Base-by-base conservation (phyloP, 1,284 basidiomycete genomes). In the Puccinia brachypodii region DNA sequence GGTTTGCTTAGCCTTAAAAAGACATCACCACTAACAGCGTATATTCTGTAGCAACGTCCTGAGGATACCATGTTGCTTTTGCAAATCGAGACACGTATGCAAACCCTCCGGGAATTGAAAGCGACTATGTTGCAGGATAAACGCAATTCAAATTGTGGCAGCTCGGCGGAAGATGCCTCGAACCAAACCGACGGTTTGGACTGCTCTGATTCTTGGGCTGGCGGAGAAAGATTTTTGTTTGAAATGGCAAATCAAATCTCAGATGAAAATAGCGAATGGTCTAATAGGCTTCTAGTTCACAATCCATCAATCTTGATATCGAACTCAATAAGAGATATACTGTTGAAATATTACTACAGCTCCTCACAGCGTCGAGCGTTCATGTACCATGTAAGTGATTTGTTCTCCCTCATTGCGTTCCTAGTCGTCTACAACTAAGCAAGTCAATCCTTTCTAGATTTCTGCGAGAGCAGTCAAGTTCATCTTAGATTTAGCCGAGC, bases 271-370 rank as follows among this genome's bases (percentile, higher is more conserved):
- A 82, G 64, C 42, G 73, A 66, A 84, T 96, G 97, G 87, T 92
- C 94, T 86, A 94, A 96, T 84, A 94, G 96, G 28, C 93, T 95
- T 85, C 93, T 97, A 85, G 89, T 96, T 13, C 95, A 98, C 87
- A 92, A 91, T 83, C 95, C 95, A 0, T 92, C 92, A 74, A 89
- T 97, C 66, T 92, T 92, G 85, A 89, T 95, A 87, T 92, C 92
- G 85, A 93, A 92, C 85, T 89, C 90, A 22, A 92, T 92, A 19
- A 91, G 95, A 50, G 86, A 95, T 91, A 90, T 96, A 82, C 89
- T 96, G 85, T 90, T 94, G 87, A 92, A 94, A 86, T 98, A 98
- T 87, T 95, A 95, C 86, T 93, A 93, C 86, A 93, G 92, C 85
- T 93, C 92, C 68, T 89, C 91, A 68, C 89, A 91, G 73, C 90